Percentiles rank a stretch among this genome's conserved stretches.
Conservation (phyloP, 1,284 basidiomycete species). For the Veloboletus limbatus region DNA sequence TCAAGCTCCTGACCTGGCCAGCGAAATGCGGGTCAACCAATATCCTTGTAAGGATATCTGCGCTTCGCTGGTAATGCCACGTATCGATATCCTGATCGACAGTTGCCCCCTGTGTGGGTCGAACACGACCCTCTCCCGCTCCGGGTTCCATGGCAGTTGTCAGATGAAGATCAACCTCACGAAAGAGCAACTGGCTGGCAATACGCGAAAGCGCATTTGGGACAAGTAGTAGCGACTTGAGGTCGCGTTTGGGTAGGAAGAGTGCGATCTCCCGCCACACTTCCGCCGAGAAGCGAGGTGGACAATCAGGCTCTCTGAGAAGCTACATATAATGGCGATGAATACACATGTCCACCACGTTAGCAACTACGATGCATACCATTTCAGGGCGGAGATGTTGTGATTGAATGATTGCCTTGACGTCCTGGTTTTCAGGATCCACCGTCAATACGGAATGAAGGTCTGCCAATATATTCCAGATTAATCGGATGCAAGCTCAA, state of each 20-base stretch:
- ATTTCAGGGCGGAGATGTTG: constrained; percentile 35
- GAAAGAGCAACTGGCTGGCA: constrained; percentile 64
- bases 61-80: constrained; percentile 61
- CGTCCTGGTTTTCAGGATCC: constrained; percentile 68
- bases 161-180: constrained; percentile 56
- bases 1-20: constrained; percentile 52
- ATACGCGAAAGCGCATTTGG: constrained; percentile 66
- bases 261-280: constrained; percentile 68
- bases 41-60: constrained; percentile 66
- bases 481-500: background rate
- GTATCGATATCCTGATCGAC: constrained; percentile 37
- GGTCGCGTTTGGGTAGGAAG: constrained; percentile 61
- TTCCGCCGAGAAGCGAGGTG: constrained; percentile 57
- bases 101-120: constrained; percentile 5
- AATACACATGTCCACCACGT: background rate
- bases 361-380: constrained; percentile 18
- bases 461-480: constrained; percentile 41
- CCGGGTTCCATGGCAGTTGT: constrained; percentile 32
- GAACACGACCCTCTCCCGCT: constrained; percentile 21
- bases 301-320: constrained; percentile 34
- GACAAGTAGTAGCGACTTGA: constrained; percentile 60
- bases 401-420: constrained; percentile 53
- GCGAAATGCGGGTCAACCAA: constrained; percentile 61
- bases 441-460: constrained; percentile 59
- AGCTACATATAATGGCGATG: constrained; percentile 19